phyloP scores from a whole-genome alignment of 345 rosid species.

The Salix caprea region DNA sequence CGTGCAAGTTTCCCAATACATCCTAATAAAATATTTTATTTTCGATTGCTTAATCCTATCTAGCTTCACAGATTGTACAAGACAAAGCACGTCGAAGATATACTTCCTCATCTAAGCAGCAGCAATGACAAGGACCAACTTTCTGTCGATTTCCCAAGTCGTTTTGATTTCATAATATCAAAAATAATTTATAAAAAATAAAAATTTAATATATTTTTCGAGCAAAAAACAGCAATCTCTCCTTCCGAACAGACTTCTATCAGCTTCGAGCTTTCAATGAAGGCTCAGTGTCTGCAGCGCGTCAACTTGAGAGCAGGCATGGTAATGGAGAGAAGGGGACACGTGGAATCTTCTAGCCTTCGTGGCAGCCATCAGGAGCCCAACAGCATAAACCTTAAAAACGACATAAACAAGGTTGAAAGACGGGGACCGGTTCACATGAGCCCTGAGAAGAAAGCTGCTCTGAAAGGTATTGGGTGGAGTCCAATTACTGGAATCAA shows the following conservation, averaged over 20 bases:
- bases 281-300: neutral
- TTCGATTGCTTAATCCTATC: too few species aligned
- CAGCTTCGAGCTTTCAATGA: neutral
- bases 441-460: neutral
- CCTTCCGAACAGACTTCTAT: neutral
- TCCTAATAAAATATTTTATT: too few species aligned
- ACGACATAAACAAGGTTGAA: neutral
- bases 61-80: too few species aligned
- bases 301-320: neutral
- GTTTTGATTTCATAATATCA: too few species aligned
- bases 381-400: neutral
- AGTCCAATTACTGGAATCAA: neutral
- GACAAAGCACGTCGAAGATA: too few species aligned
- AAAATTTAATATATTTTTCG: too few species aligned
- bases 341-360: neutral
- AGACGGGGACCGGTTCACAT: slow-evolving; percentile 2
- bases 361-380: neutral
- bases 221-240: too few species aligned
- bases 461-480: neutral
- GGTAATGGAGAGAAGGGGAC: neutral
- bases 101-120: too few species aligned
- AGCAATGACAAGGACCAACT: neutral
- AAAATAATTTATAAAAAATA: too few species aligned
- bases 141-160: neutral
- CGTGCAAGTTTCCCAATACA: too few species aligned